Evolutionary conservation across 768 basidiomycete species (phyloP).

Genomic region (Suillus hirtellus): DNA sequence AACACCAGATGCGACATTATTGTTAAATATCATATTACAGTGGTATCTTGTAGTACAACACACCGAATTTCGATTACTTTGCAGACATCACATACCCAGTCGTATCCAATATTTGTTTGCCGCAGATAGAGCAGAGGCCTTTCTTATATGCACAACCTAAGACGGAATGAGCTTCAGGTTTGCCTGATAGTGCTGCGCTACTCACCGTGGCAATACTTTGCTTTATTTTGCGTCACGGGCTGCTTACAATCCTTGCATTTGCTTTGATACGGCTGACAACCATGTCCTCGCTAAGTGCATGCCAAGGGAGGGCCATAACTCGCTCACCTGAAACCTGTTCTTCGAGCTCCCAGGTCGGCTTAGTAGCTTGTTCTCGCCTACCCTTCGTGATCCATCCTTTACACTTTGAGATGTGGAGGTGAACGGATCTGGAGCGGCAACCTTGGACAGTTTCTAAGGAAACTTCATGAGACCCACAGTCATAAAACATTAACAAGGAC

Average conservation of each 20-base stretch:
- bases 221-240: constrained; percentile 79
- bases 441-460: constrained; percentile 81
- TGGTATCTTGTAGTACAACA: constrained; percentile 21
- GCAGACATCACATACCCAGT: constrained; percentile 82
- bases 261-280: constrained; percentile 71
- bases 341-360: constrained; percentile 68
- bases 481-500: constrained; percentile 25
- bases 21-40: constrained; percentile 19
- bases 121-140: constrained; percentile 84
- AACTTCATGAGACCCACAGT: constrained; percentile 2
- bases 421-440: constrained; percentile 89
- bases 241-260: constrained; percentile 91
- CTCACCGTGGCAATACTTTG: constrained; percentile 87
- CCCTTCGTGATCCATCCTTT: constrained; percentile 77
- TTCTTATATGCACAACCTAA: constrained; percentile 87
- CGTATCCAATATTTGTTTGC: constrained; percentile 83
- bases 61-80: constrained; percentile 47
- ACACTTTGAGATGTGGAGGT: constrained; percentile 68
- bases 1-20: constrained; percentile 12
- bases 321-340: constrained; percentile 72
- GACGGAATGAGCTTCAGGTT: constrained; percentile 12
- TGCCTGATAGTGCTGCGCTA: constrained; percentile 15
- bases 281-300: constrained; percentile 9
- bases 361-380: constrained; percentile 85
- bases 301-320: constrained; percentile 14